Conservation (phyloP, 2,329 filamentous ascomycete species). For the Diaporthe sp. region DNA sequence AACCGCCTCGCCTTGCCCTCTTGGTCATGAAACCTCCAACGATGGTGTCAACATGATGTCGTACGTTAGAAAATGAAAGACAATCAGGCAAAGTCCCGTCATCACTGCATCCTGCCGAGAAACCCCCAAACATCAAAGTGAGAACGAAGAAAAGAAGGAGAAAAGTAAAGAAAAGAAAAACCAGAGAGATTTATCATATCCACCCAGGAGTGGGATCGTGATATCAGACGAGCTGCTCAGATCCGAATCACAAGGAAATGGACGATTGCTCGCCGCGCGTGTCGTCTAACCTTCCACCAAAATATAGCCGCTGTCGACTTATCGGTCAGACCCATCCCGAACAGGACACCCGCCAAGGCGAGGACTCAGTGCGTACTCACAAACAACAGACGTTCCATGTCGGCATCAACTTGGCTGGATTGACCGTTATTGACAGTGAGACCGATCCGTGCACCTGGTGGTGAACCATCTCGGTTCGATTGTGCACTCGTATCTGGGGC, state of each 20-base stretch:
- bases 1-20: slow-evolving; percentile 3
- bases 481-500: not conserved
- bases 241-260: slow-evolving; percentile 15
- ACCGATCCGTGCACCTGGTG: not conserved
- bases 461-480: not conserved
- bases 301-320: not conserved
- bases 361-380: not conserved
- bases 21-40: not conserved
- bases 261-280: slow-evolving; percentile 41
- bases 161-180: not conserved
- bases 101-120: not conserved
- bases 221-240: not conserved
- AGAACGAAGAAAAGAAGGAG: not conserved
- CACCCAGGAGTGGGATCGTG: not conserved
- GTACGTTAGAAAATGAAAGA: not conserved
- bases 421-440: not conserved
- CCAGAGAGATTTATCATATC: not conserved
- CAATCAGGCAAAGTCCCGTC: not conserved
- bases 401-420: not conserved
- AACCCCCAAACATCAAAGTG: not conserved
- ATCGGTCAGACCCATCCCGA: not conserved
- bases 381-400: not conserved
- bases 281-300: slow-evolving; percentile 18
- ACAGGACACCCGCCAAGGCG: too few relatives aligned
- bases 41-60: not conserved